These are phyloP conservation scores for Phytopythium kandeliae DNA, from an alignment of 352 stramenopile species.

Conservation along the genomic window DNA sequence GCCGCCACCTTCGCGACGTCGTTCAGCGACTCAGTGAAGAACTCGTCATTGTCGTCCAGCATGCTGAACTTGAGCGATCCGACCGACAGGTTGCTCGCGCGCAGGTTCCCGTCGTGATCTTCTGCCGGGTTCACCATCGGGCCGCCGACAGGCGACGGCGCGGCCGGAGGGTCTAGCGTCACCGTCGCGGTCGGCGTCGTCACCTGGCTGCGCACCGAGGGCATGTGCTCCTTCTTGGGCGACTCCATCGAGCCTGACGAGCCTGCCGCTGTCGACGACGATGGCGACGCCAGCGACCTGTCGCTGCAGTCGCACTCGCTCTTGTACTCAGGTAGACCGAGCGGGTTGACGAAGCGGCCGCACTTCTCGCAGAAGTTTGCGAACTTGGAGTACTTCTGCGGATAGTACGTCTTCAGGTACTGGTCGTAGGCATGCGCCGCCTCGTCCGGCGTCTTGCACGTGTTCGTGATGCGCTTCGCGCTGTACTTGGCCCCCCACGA, in stretches of 20 bases:
- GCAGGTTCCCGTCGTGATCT: slow-evolving; percentile 23
- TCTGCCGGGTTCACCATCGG: slow-evolving; percentile 24
- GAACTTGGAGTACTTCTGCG: slow-evolving; percentile 82
- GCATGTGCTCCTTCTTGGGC: slow-evolving; percentile 35
- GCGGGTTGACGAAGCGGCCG: slow-evolving; percentile 74
- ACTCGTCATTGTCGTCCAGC: slow-evolving; percentile 56
- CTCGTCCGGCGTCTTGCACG: slow-evolving; percentile 83
- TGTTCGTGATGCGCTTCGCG: slow-evolving; percentile 86
- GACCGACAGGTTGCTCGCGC: slow-evolving; percentile 61
- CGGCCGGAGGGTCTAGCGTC: slow-evolving; percentile 21
- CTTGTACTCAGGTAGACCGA: slow-evolving; percentile 63
- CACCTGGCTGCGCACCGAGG: slow-evolving; percentile 16
- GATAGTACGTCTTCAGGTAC: slow-evolving; percentile 79
- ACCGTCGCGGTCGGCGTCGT: slow-evolving; percentile 22
- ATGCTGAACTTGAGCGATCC: slow-evolving; percentile 72
- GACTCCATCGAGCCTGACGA: slow-evolving; percentile 13
- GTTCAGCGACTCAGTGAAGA: slow-evolving; percentile 53
- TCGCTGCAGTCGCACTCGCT: slow-evolving; percentile 64
- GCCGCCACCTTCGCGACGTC: slow-evolving; percentile 39
- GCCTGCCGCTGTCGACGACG: slow-evolving; percentile 9
- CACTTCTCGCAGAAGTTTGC: slow-evolving; percentile 85
- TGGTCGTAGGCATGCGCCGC: slow-evolving; percentile 76
- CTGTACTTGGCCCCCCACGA: slow-evolving; percentile 87
- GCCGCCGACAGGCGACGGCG: slow-evolving; percentile 19
- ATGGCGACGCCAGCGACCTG: not conserved